Evolutionary conservation across 2,329 filamentous ascomycete species (phyloP).

Genomic region (Zarea fungicola): DNA sequence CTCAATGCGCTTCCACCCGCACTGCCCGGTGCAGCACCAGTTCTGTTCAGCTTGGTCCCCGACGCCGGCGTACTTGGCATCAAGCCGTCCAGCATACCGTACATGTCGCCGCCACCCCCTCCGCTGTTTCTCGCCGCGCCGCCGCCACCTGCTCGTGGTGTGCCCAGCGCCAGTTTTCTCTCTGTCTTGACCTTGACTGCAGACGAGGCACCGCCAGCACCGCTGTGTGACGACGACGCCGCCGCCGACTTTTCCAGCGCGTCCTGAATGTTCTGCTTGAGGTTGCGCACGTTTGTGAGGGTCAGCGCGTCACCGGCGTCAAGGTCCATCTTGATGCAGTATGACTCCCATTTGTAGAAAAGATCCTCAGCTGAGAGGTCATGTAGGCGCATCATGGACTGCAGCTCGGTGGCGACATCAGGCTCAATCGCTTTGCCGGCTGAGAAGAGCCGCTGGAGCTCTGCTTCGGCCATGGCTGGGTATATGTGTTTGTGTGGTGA

Average conservation of each 20-base stretch:
- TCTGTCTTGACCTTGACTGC: conserved; percentile 40
- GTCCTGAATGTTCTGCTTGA: conserved; percentile 86
- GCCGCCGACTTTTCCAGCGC: conserved; percentile 65
- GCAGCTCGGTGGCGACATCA: conserved; percentile 75
- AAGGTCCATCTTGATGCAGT: conserved; percentile 87
- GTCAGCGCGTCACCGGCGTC: conserved; percentile 66
- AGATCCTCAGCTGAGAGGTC: conserved; percentile 77
- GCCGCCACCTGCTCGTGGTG: conserved; percentile 49
- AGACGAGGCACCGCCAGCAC: conserved; percentile 27
- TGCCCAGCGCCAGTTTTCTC: conserved; percentile 55
- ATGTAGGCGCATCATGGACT: conserved; percentile 82
- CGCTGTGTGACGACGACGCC: conserved; percentile 59
- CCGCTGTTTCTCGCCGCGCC: conserved; percentile 47
- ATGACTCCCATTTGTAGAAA: conserved; percentile 98
- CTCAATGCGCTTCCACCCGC: conserved; percentile 25
- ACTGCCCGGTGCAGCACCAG: conserved; percentile 16
- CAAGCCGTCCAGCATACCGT: conserved; percentile 74
- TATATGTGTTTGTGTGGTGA: not conserved
- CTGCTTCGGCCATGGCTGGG: conserved; percentile 30
- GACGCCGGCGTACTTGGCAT: conserved; percentile 57
- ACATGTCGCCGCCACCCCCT: conserved; percentile 61
- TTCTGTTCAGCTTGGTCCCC: conserved; percentile 38
- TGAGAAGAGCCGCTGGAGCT: conserved; percentile 32
- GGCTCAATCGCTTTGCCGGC: conserved; percentile 53
- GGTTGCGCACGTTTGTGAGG: conserved; percentile 64